Percentiles rank a stretch among this genome's conserved stretches.
Evolutionary conservation across 805 yeast species (phyloP).

Genomic region (Saccharomycopsis olivae): DNA sequence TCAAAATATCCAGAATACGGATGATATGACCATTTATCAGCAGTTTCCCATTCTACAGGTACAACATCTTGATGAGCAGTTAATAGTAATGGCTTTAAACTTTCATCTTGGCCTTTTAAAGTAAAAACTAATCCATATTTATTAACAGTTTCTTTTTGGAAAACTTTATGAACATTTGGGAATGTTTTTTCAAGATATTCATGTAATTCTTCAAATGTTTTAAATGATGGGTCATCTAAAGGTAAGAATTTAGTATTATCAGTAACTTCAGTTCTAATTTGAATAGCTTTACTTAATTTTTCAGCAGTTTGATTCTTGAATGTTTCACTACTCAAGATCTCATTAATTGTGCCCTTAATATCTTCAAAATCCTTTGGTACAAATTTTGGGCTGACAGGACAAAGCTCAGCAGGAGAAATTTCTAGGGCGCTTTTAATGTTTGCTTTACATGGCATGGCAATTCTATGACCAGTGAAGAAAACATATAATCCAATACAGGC

Average conservation of each 20-base stretch:
- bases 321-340: slow-evolving; percentile 23
- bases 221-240: slow-evolving; percentile 41
- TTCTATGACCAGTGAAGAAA: too few species aligned
- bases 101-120: slow-evolving; percentile 42
- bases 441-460: too few species aligned
- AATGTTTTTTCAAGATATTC: slow-evolving; percentile 41
- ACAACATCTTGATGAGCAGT: slow-evolving; percentile 80
- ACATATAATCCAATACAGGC: too few species aligned
- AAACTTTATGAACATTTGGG: slow-evolving; percentile 39
- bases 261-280: slow-evolving; percentile 51
- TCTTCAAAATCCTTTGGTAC: slow-evolving; percentile 10
- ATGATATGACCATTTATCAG: slow-evolving; percentile 49
- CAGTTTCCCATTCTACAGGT: slow-evolving; percentile 54
- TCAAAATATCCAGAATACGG: slow-evolving; percentile 64
- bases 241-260: slow-evolving; percentile 41
- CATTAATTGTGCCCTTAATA: slow-evolving; percentile 6
- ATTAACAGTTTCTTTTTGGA: slow-evolving; percentile 46
- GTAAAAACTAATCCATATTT: slow-evolving; percentile 53
- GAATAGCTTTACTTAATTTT: slow-evolving; percentile 47
- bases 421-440: too few species aligned
- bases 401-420: neutral
- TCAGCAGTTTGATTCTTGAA: slow-evolving; percentile 32
- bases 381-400: slow-evolving; percentile 11
- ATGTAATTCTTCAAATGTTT: slow-evolving; percentile 38
- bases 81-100: slow-evolving; percentile 53